phyloP scores from a whole-genome alignment of 1,284 basidiomycete genomes.

The Apiotrichum montevideense region DNA sequence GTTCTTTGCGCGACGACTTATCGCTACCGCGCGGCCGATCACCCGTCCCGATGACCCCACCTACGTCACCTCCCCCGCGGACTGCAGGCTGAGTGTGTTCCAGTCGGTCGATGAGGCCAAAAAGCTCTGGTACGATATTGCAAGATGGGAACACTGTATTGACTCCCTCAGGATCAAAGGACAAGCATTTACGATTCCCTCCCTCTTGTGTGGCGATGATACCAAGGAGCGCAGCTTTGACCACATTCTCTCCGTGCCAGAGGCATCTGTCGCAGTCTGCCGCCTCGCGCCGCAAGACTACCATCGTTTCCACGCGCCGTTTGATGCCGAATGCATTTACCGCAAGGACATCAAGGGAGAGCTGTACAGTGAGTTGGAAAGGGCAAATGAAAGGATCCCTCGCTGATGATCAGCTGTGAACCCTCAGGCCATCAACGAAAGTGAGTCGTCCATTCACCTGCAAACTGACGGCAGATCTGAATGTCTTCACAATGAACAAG shows the following conservation, averaged over 20 bases:
- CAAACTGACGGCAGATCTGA: slow-evolving; percentile 12
- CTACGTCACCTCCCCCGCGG: slow-evolving; percentile 62
- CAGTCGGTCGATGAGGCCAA: slow-evolving; percentile 57
- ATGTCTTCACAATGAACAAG: slow-evolving; percentile 18
- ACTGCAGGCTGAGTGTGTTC: slow-evolving; percentile 68
- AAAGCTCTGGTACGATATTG: slow-evolving; percentile 56
- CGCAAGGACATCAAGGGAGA: slow-evolving; percentile 49
- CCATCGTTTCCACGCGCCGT: slow-evolving; percentile 75
- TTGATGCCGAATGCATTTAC: slow-evolving; percentile 56
- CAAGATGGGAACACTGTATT: not conserved
- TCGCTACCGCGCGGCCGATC: slow-evolving; percentile 60
- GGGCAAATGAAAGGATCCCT: not conserved
- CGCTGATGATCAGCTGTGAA: slow-evolving; percentile 30
- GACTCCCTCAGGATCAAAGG: slow-evolving; percentile 61
- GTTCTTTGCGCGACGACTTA: slow-evolving; percentile 70
- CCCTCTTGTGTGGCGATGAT: slow-evolving; percentile 54
- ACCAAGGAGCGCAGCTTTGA: slow-evolving; percentile 52
- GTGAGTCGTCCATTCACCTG: slow-evolving; percentile 17
- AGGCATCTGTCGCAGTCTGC: slow-evolving; percentile 23
- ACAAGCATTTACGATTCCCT: slow-evolving; percentile 60
- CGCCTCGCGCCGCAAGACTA: slow-evolving; percentile 76
- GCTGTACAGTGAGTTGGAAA: slow-evolving; percentile 37
- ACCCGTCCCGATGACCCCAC: slow-evolving; percentile 55
- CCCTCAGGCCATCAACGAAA: slow-evolving; percentile 72
- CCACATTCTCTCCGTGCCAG: slow-evolving; percentile 18